A percentile compares a stretch with the other conserved stretches of the same genome.
Conservation (phyloP, 345 rosid genomes). For the Melastoma malabathricum region DNA sequence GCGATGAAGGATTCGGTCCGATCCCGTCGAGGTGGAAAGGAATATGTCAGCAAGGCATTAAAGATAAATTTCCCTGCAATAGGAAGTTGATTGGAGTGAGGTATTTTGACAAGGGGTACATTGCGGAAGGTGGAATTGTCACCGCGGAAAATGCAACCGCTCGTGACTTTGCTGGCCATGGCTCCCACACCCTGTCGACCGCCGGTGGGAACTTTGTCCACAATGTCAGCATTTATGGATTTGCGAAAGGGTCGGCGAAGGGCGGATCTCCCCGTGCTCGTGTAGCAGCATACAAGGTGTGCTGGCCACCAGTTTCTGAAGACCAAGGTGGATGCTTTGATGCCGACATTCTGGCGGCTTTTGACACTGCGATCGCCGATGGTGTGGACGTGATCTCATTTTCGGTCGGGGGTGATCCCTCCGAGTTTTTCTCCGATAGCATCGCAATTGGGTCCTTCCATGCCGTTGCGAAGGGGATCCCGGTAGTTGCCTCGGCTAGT, state of each 20-base stretch:
- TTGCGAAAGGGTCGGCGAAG: background rate
- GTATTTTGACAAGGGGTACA: too few species aligned
- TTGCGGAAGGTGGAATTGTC: too few species aligned
- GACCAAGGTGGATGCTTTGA: background rate
- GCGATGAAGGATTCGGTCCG: too few species aligned
- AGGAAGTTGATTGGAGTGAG: too few species aligned
- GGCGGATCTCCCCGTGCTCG: background rate
- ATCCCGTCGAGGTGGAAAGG: too few species aligned
- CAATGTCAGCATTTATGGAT: background rate
- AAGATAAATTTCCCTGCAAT: too few species aligned
- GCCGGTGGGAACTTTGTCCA: background rate
- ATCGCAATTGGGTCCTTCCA: conserved; percentile 2
- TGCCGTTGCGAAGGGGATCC: background rate
- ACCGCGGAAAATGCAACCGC: too few species aligned
- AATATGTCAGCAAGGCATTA: too few species aligned
- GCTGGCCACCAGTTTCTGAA: background rate
- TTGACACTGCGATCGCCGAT: conserved; percentile 1
- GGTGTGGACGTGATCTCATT: conserved; percentile 5
- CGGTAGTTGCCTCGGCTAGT: background rate
- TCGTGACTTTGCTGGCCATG: background rate
- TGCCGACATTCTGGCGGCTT: background rate
- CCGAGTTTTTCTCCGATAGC: background rate
- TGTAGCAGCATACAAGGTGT: background rate
- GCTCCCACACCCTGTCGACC: background rate
- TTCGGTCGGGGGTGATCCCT: background rate